Percentiles rank a stretch among this genome's conserved stretches.
Conservation (phyloP, 2,329 filamentous ascomycete genomes). For the Hymenoscyphus infarciens region DNA sequence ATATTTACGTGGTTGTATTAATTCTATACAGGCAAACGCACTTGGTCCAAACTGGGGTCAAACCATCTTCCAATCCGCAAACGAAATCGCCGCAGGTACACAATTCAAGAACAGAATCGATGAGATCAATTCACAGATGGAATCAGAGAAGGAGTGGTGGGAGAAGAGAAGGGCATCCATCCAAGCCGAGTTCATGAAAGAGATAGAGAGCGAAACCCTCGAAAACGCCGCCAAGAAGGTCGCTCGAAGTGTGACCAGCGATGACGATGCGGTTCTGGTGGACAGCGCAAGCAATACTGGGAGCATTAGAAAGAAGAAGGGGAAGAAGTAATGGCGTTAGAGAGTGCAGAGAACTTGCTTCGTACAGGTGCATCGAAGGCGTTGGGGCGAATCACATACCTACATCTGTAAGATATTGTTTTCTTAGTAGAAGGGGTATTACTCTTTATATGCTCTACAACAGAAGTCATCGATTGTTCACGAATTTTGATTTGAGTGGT, state of each 20-base stretch:
- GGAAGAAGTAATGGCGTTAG: constrained; percentile 51
- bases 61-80: constrained; percentile 93
- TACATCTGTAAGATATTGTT: constrained; percentile 13
- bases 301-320: constrained; percentile 59
- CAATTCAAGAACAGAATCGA: constrained; percentile 70
- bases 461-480: background rate
- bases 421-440: background rate
- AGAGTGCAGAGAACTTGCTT: constrained; percentile 1
- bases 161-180: constrained; percentile 74
- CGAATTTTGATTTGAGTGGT: background rate
- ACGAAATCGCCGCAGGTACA: constrained; percentile 88
- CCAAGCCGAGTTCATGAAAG: constrained; percentile 75
- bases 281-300: constrained; percentile 44
- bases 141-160: constrained; percentile 87
- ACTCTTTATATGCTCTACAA: background rate
- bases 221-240: background rate
- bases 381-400: constrained; percentile 13
- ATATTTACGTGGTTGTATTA: constrained; percentile 15
- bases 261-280: constrained; percentile 76
- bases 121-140: constrained; percentile 68
- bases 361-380: constrained; percentile 13
- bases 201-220: constrained; percentile 39
- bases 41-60: constrained; percentile 87
- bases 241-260: constrained; percentile 45
- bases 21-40: constrained; percentile 71